These are phyloP conservation scores for Crithidia expoeki DNA, from an alignment of 208 protist species.

Conservation along the genomic window DNA sequence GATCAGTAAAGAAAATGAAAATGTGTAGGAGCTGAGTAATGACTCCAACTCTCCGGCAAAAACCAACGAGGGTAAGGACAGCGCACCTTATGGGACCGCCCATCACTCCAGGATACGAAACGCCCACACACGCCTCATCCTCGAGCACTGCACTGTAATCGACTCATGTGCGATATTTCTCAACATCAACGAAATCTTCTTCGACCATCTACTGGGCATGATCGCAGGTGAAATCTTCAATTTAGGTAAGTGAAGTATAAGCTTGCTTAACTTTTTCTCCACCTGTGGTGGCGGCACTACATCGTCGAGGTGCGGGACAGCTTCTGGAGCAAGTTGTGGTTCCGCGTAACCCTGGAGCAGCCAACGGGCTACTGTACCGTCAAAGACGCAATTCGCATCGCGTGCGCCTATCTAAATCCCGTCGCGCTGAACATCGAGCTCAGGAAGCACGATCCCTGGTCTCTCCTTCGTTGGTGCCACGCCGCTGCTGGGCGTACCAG, in stretches of 20 bases:
- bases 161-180: slow-evolving; percentile 36
- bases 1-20: not conserved
- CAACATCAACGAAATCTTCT: slow-evolving; percentile 36
- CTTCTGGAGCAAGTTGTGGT: slow-evolving; percentile 53
- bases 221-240: slow-evolving; percentile 36
- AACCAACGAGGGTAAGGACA: not conserved
- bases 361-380: slow-evolving; percentile 43
- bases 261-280: slow-evolving; percentile 28
- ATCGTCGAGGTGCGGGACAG: slow-evolving; percentile 51
- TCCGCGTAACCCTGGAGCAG: slow-evolving; percentile 43
- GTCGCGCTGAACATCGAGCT: slow-evolving; percentile 45
- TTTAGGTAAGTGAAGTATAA: slow-evolving; percentile 45
- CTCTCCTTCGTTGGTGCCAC: slow-evolving; percentile 63
- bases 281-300: slow-evolving; percentile 37
- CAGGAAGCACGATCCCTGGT: slow-evolving; percentile 28
- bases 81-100: not conserved
- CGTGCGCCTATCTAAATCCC: slow-evolving; percentile 44
- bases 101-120: not conserved
- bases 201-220: slow-evolving; percentile 38
- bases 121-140: slow-evolving; percentile 11
- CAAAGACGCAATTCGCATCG: slow-evolving; percentile 65
- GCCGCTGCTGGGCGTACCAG: slow-evolving; percentile 55
- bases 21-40: too few species aligned
- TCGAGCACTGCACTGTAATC: slow-evolving; percentile 25
- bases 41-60: too few species aligned